Base-by-base conservation (phyloP, 768 basidiomycete species). In the Leccinum rimulosum region DNA sequence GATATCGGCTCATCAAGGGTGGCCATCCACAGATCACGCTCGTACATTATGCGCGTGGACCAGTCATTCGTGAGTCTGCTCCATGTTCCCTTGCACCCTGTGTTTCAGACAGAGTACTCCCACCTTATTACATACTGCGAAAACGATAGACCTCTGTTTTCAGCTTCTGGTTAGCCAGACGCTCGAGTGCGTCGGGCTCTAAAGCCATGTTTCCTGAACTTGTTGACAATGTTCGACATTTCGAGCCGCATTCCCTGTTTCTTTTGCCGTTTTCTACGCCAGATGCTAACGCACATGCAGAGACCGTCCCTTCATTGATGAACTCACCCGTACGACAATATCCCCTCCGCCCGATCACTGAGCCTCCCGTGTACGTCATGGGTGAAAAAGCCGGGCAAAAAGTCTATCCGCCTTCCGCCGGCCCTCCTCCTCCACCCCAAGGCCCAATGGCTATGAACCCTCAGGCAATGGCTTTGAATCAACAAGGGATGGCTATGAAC, bases 371-470 rank as follows among this genome's bases (percentile, higher is more conserved):
- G 15, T 93, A 78, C 68, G 86, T 93, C 49, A 67, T 84, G 50
- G 91, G 91, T 22, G 89, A 89, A 15, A 88, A 86, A 62, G 75
- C 76, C 33, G 91, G 91, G 0, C 86, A 89, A 70, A 90, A 90
- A 66, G 83, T 82, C 1, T 82, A 70, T 60, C 68, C 69, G 0
- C 56, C 68, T 35, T 77, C 76, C 2, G 60, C 63, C 15, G 71
- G 62, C 2, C 70, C 73, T 27, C 70, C 73, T 19, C 75, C 78
- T 49, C 73, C 74, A 0, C 67, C 68, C 9, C 68, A 63, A 38
- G 64, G 58, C 8, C 65, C 62, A n/a, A 68, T 70, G 35, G 63
- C 59, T 4, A 69, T 76, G 66, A 66, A 35, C 35, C 61, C 69
- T 11, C 69, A 58, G 15, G 52, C 54, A 2, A 68, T 70, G 66